A percentile compares a stretch with the other conserved stretches of the same genome.
These are phyloP conservation scores for Lumnitzera littorea DNA, from an alignment of 345 rosid species.

Conservation along the genomic window DNA sequence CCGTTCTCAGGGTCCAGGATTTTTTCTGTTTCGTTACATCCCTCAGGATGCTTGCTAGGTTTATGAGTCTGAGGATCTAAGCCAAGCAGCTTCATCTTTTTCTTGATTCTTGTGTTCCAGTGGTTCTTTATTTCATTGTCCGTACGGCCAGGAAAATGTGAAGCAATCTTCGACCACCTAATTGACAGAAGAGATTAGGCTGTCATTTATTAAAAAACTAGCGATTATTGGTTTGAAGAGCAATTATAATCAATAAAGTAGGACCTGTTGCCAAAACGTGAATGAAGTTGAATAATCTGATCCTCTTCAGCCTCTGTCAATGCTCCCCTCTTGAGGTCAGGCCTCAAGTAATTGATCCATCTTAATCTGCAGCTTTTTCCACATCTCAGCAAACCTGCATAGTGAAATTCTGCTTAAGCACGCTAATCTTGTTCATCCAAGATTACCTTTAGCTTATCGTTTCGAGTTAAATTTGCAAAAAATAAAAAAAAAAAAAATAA, in stretches of 20 bases:
- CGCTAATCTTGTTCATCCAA: not conserved
- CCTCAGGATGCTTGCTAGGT: conserved; percentile 30
- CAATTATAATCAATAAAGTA: not conserved
- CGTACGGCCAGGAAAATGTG: conserved; percentile 83
- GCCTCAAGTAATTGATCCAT: conserved; percentile 85
- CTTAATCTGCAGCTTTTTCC: conserved; percentile 82
- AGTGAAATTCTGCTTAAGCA: not conserved
- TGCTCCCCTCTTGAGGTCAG: conserved; percentile 73
- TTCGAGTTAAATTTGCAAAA: no score
- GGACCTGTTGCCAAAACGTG: conserved; percentile 71
- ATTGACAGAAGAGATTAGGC: not conserved
- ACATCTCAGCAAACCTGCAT: conserved; percentile 66
- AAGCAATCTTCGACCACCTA: conserved; percentile 92
- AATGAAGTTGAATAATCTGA: conserved; percentile 67
- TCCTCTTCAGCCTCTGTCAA: conserved; percentile 66
- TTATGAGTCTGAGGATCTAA: conserved; percentile 59
- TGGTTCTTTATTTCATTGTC: conserved; percentile 91
- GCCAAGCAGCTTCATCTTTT: conserved; percentile 63
- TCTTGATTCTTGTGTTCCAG: conserved; percentile 86
- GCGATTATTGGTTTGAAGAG: not conserved
- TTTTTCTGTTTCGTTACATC: conserved; percentile 5
- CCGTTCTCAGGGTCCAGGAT: conserved; percentile 20
- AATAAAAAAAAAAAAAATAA: no score
- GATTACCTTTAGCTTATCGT: no score
- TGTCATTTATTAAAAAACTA: not conserved